Conservation (phyloP, 164 flowering plant species). For the Vitis rupestris region DNA sequence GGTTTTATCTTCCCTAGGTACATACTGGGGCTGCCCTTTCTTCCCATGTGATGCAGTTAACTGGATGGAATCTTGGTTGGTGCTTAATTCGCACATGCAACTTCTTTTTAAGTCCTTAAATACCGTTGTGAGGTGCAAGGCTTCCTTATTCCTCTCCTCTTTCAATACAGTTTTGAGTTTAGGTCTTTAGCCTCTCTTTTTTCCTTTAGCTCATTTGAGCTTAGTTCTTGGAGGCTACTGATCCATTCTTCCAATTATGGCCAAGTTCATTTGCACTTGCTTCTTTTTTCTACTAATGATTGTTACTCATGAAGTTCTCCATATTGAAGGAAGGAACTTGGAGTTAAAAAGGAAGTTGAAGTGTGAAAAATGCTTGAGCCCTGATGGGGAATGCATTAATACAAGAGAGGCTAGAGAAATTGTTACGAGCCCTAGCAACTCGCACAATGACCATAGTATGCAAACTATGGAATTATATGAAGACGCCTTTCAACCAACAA, state of each 20-base stretch:
- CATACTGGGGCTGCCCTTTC: too few species aligned
- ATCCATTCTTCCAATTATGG: background rate
- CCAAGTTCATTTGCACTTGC: conserved; percentile 11
- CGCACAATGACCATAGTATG: background rate
- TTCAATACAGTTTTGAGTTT: background rate
- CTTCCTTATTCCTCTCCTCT: background rate
- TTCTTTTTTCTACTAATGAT: conserved; percentile 13
- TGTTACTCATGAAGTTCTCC: conserved; percentile 16
- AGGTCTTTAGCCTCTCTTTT: background rate
- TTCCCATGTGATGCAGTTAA: too few species aligned
- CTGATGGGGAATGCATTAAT: conserved; percentile 4
- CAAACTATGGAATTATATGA: conserved; percentile 3
- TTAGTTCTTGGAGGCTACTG: too few species aligned
- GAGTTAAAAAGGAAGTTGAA: conserved; percentile 1
- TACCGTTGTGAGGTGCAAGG: background rate
- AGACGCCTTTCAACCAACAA: conserved; percentile 33
- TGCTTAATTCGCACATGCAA: background rate
- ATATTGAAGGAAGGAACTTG: conserved; percentile 21
- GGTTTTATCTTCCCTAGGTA: too few species aligned
- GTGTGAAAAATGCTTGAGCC: conserved; percentile 4
- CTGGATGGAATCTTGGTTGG: background rate
- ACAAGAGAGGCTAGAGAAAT: background rate
- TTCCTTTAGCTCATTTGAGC: background rate
- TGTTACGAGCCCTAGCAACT: background rate
- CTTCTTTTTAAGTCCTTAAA: conserved; percentile 1